These are phyloP conservation scores for Pleoardoris graminearum DNA, from an alignment of 2,329 filamentous ascomycete species.

Conservation along the genomic window DNA sequence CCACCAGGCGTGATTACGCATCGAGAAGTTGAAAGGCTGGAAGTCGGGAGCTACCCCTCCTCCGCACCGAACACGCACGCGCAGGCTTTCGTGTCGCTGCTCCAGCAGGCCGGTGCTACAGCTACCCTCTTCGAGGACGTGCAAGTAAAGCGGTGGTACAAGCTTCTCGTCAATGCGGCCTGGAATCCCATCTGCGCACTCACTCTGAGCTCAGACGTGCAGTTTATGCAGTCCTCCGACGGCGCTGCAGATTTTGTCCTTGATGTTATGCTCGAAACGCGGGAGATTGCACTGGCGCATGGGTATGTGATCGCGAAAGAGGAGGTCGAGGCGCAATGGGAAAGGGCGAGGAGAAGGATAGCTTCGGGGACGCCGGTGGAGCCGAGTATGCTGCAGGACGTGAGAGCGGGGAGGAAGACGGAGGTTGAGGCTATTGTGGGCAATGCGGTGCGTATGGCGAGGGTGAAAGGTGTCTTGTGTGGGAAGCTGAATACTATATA, in stretches of 20 bases:
- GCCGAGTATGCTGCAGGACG: constrained; percentile 57
- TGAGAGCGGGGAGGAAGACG: constrained; percentile 46
- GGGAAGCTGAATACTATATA: constrained; percentile 52
- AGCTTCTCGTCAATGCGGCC: constrained; percentile 63
- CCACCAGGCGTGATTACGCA: constrained; percentile 54
- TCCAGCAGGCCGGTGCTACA: constrained; percentile 51
- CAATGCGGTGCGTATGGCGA: constrained; percentile 50
- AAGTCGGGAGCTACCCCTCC: constrained; percentile 56
- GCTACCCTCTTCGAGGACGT: constrained; percentile 58
- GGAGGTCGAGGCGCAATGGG: constrained; percentile 45
- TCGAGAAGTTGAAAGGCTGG: constrained; percentile 52
- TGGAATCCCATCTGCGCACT: constrained; percentile 66
- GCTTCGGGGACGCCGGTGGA: constrained; percentile 47
- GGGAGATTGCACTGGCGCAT: constrained; percentile 45
- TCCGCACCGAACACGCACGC: constrained; percentile 19
- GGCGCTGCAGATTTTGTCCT: constrained; percentile 43
- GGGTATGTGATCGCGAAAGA: constrained; percentile 47
- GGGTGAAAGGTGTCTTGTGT: constrained; percentile 45
- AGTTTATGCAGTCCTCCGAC: constrained; percentile 52
- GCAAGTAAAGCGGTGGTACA: constrained; percentile 62
- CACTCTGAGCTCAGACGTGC: constrained; percentile 56
- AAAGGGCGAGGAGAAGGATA: constrained; percentile 43
- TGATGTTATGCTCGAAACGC: constrained; percentile 53
- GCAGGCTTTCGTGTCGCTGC: constrained; percentile 46
- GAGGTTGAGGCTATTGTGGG: constrained; percentile 58